Evolutionary conservation across 306 rosid species (phyloP), one percentile per base, ranked within the genome.

Genomic region (Hippophae rhamnoides): DNA sequence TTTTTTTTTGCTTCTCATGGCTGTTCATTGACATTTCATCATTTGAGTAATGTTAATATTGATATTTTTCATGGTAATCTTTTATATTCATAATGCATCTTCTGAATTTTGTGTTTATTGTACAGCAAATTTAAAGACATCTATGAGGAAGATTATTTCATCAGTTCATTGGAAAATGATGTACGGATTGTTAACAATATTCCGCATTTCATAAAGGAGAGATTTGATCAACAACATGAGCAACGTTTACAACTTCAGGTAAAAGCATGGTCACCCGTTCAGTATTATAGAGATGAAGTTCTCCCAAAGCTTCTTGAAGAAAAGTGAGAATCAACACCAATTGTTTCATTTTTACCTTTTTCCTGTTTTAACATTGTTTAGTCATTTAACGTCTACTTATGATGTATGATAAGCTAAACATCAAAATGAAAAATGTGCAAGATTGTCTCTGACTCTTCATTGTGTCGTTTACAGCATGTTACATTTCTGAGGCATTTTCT

Each of bases 241-340:
- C 73, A 88, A 92, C 25, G 99, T 92, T 61, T 79, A 80, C 88
- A 92, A 92, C 84, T 92, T 92, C 86, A 88, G 88, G 70, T 92
- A 68, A 92, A 92, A 78, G 99, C 99, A 45, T 86, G 94, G 89
- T 84, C 99, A 13, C 72, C 99, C 67, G 75, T 88, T 75, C 76
- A 78, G 53, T 89, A 85, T 70, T 92, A 92, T 68, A 73, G 61
- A 74, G 99, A 92, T 54, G 77, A 76, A 10, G 92, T 92, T 42
- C 96, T 88, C 60, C 99, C 99, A 42, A 82, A 78, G 78, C 78
- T 92, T 69, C 94, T 92, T 69, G 99, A 92, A 75, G 99, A 92
- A 79, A 75, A 74, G 99, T 92, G 79, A 85, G 95, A 74, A 61
- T 31, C 79, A 83, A 64, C 61, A 59, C 56, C 64, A 42, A 49